Conservation (phyloP, 2,329 filamentous ascomycete genomes). For the Phaeoacremonium minimum region DNA sequence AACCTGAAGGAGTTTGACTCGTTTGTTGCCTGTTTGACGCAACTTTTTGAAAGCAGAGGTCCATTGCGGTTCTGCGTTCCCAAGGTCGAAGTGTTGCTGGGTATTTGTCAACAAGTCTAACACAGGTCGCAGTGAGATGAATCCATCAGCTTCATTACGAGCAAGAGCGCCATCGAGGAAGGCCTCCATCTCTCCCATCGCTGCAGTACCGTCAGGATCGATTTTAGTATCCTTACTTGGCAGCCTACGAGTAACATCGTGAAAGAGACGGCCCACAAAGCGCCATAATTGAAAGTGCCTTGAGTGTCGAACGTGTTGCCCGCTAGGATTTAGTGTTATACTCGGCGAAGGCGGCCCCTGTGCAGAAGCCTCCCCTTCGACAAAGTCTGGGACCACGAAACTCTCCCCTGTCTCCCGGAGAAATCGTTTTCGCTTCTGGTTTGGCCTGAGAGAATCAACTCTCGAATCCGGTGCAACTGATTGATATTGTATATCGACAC, state of each 20-base stretch:
- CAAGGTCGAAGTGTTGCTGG: background rate
- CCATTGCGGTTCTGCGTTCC: background rate
- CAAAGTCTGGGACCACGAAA: constrained; percentile 5
- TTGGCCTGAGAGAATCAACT: background rate
- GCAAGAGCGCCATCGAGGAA: too few relatives aligned
- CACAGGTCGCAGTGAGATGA: too few relatives aligned
- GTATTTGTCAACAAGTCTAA: background rate
- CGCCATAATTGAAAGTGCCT: too few relatives aligned
- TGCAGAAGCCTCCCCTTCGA: constrained; percentile 1
- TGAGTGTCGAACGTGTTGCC: too few relatives aligned
- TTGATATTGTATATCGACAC: background rate
- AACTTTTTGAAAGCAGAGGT: background rate
- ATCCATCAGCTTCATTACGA: too few relatives aligned
- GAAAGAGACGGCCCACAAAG: too few relatives aligned
- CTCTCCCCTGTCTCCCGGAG: constrained; percentile 5
- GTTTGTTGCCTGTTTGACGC: background rate
- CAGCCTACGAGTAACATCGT: too few relatives aligned
- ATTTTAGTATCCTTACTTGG: too few relatives aligned
- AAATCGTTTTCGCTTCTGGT: background rate
- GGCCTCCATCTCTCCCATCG: too few relatives aligned
- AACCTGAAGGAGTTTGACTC: constrained; percentile 3
- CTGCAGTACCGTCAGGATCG: too few relatives aligned
- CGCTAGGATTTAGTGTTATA: too few relatives aligned
- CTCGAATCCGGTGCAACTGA: background rate
- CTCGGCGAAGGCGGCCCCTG: too few relatives aligned